phyloP scores from a whole-genome alignment of 371 early-diverging fungal species.

The Entomophthora muscae region DNA sequence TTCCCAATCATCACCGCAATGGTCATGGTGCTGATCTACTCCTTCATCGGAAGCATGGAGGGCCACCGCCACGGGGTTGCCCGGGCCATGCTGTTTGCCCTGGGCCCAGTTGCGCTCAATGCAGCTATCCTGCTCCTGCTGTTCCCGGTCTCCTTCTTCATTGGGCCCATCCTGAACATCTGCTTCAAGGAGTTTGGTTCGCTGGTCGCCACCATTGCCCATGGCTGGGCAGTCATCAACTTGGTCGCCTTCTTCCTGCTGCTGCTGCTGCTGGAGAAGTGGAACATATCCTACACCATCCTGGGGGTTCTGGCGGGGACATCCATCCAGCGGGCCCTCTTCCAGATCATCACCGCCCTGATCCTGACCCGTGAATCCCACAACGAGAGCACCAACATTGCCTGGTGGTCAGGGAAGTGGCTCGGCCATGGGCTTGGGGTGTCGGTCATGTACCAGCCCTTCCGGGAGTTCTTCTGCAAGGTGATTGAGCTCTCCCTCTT shows the following conservation, averaged over 20 bases:
- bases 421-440: slow-evolving; percentile 58
- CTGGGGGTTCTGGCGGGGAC: slow-evolving; percentile 45
- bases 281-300: slow-evolving; percentile 35
- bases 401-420: slow-evolving; percentile 88
- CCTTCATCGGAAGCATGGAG: slow-evolving; percentile 29
- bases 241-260: slow-evolving; percentile 41
- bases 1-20: slow-evolving; percentile 46
- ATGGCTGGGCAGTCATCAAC: slow-evolving; percentile 39
- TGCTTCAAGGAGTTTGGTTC: slow-evolving; percentile 53
- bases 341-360: slow-evolving; percentile 41
- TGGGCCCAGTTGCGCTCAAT: slow-evolving; percentile 57
- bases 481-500: slow-evolving; percentile 75
- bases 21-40: slow-evolving; percentile 38
- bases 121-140: slow-evolving; percentile 39
- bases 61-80: slow-evolving; percentile 26
- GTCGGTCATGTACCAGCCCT: slow-evolving; percentile 44
- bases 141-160: slow-evolving; percentile 44
- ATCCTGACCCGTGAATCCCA: slow-evolving; percentile 65
- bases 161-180: slow-evolving; percentile 38
- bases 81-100: slow-evolving; percentile 39
- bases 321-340: slow-evolving; percentile 46
- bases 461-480: slow-evolving; percentile 68
- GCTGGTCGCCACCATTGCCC: slow-evolving; percentile 46
- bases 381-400: slow-evolving; percentile 58
- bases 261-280: slow-evolving; percentile 47